Percentiles rank a stretch among this genome's conserved stretches.
Evolutionary conservation across 345 rosid species (phyloP).

Genomic region (Brassica nigra): DNA sequence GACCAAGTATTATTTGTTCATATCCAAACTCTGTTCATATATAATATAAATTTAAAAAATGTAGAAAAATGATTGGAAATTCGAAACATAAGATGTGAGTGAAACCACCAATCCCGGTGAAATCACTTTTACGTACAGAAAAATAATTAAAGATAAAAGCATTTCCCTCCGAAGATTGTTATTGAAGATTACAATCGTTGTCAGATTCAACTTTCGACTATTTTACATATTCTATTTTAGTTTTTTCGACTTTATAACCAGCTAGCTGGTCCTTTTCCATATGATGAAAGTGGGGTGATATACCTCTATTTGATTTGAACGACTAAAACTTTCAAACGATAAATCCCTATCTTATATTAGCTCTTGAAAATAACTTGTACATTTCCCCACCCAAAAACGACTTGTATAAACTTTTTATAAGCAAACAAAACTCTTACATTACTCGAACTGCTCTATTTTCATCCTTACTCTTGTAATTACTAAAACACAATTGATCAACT

Average conservation of each 20-base stretch:
- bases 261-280: constrained; percentile 31
- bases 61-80: neutral
- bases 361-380: constrained; percentile 21
- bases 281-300: constrained; percentile 34
- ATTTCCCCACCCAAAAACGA: neutral
- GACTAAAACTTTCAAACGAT: constrained; percentile 23
- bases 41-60: neutral
- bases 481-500: neutral
- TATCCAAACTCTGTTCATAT: neutral
- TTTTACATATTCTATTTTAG: constrained; percentile 7
- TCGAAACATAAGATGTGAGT: neutral
- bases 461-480: neutral
- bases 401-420: neutral
- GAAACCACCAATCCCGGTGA: constrained; percentile 26
- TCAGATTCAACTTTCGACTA: constrained; percentile 23
- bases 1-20: neutral
- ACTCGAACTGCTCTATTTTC: neutral
- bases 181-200: constrained; percentile 11
- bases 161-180: constrained; percentile 28
- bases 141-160: constrained; percentile 15
- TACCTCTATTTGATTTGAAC: constrained; percentile 27
- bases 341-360: constrained; percentile 23
- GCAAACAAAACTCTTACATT: constrained; percentile 4
- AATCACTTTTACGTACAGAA: neutral
- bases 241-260: neutral